Evolutionary conservation across 176 grass and related monocot genomes (phyloP).

Genomic region (Carex scoparia): DNA sequence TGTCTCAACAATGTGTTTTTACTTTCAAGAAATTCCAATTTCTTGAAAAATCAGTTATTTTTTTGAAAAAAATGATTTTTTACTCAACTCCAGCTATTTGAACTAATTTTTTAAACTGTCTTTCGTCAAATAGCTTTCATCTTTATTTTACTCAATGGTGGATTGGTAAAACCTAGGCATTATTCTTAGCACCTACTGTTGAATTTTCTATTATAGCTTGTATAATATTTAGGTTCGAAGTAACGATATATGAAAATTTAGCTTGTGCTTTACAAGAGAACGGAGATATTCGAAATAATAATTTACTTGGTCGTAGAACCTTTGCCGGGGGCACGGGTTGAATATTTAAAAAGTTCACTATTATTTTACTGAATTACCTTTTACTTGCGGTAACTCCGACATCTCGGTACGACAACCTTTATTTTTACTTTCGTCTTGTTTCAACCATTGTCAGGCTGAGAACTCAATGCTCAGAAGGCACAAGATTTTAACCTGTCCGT

Average conservation of each 20-base stretch:
- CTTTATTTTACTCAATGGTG: not conserved
- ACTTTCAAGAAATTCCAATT: not conserved
- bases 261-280: not conserved
- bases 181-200: not conserved
- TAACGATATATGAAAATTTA: not conserved
- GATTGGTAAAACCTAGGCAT: not conserved
- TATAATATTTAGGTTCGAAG: not conserved
- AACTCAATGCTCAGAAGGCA: not conserved
- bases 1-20: not conserved
- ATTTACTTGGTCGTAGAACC: not conserved
- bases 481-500: not conserved
- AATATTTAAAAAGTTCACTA: slow-evolving; percentile 19
- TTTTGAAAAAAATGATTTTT: not conserved
- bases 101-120: not conserved
- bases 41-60: not conserved
- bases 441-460: slow-evolving; percentile 11
- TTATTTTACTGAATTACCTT: slow-evolving; percentile 16
- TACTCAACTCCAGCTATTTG: not conserved
- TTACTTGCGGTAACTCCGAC: slow-evolving; percentile 20
- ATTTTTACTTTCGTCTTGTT: slow-evolving; percentile 23
- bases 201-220: not conserved
- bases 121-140: not conserved
- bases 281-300: not conserved
- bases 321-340: not conserved
- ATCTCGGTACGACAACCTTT: slow-evolving; percentile 9